phyloP scores from a whole-genome alignment of 441 rosid genomes.

The Biscutella laevigata region DNA sequence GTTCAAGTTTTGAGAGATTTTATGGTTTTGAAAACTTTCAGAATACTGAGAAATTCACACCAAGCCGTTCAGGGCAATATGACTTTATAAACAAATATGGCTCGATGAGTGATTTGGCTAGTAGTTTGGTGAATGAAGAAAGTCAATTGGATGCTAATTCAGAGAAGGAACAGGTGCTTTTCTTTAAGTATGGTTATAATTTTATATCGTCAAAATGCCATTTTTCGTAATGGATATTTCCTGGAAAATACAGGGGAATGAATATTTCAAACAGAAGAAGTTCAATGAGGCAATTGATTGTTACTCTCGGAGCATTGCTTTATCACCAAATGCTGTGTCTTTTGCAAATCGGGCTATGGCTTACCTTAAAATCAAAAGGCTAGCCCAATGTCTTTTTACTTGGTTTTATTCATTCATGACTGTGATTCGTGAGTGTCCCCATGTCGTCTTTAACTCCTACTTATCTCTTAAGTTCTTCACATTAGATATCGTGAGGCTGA shows the following conservation, averaged over 20 bases:
- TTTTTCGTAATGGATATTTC: not conserved
- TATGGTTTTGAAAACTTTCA: constrained; percentile 19
- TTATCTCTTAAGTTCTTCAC: not conserved
- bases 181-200: not conserved
- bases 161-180: constrained; percentile 71
- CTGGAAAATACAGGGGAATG: constrained; percentile 53
- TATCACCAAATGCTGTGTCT: constrained; percentile 78
- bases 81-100: constrained; percentile 33
- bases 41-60: constrained; percentile 23
- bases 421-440: not conserved
- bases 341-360: constrained; percentile 96
- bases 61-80: constrained; percentile 25
- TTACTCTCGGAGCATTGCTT: constrained; percentile 83
- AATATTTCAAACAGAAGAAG: constrained; percentile 74
- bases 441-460: not conserved
- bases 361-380: constrained; percentile 74
- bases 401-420: not conserved
- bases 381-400: not conserved
- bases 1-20: too few relatives aligned
- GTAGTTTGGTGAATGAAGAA: constrained; percentile 36
- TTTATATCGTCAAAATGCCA: not conserved
- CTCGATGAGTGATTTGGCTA: constrained; percentile 34
- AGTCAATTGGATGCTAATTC: constrained; percentile 54
- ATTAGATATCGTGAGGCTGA: constrained; percentile 75
- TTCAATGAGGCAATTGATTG: constrained; percentile 79